Evolutionary conservation across 2,329 filamentous ascomycete genomes (phyloP).

Genomic region (Colletotrichum sublineola): DNA sequence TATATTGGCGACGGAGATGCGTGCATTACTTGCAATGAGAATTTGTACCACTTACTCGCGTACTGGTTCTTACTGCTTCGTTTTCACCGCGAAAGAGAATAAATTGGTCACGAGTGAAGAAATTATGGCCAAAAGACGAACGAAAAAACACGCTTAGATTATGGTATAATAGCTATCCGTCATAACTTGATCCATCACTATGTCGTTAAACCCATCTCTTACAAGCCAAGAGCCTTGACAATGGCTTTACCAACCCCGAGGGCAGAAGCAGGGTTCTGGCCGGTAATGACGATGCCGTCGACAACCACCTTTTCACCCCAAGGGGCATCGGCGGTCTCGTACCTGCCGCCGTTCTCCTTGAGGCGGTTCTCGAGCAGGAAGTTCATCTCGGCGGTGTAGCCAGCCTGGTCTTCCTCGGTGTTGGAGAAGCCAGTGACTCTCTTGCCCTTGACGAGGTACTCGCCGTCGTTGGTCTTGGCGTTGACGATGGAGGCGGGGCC

Average conservation of each 20-base stretch:
- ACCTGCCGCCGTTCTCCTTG: constrained; percentile 65
- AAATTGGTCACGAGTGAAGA: too few relatives aligned
- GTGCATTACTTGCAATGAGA: too few relatives aligned
- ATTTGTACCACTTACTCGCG: too few relatives aligned
- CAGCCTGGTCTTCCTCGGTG: constrained; percentile 64
- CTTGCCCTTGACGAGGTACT: constrained; percentile 67
- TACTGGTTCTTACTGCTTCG: not conserved
- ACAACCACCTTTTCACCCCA: constrained; percentile 65
- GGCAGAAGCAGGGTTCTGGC: constrained; percentile 69
- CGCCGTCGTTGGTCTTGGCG: constrained; percentile 65
- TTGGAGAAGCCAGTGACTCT: constrained; percentile 74
- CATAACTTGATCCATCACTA: constrained; percentile 16
- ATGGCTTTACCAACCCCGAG: constrained; percentile 65
- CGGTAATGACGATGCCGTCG: constrained; percentile 67
- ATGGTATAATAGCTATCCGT: constrained; percentile 17
- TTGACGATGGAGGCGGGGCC: constrained; percentile 74
- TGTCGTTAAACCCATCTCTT: constrained; percentile 14
- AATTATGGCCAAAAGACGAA: too few relatives aligned
- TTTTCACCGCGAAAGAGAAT: too few relatives aligned
- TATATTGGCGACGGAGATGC: too few relatives aligned
- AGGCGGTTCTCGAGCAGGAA: constrained; percentile 71
- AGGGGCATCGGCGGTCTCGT: constrained; percentile 63
- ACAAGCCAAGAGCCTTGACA: constrained; percentile 57
- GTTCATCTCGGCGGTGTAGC: constrained; percentile 67
- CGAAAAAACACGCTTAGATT: constrained; percentile 1